Evolutionary conservation across 352 stramenopile species (phyloP).

Genomic region (Phytophthora crassamura): DNA sequence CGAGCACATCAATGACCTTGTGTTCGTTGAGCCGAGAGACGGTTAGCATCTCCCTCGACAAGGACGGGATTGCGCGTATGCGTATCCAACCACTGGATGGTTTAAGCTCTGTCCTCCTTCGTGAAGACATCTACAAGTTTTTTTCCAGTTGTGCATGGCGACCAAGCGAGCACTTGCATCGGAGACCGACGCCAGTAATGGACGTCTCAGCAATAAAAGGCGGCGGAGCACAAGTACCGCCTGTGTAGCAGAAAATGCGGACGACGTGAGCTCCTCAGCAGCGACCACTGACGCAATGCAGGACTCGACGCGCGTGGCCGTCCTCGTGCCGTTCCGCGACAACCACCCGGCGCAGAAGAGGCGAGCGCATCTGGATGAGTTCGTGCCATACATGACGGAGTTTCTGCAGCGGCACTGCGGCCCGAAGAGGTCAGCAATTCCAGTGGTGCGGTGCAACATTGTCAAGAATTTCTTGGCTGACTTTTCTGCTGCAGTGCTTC

Average conservation of each 20-base stretch:
- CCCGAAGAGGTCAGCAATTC: conserved; percentile 14
- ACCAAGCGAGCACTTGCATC: conserved; percentile 18
- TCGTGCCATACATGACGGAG: conserved; percentile 92
- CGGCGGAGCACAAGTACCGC: conserved; percentile 2
- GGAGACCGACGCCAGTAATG: conserved; percentile 2
- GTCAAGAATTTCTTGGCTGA: not conserved
- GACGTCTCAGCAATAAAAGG: conserved; percentile 21
- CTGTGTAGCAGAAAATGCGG: conserved; percentile 7
- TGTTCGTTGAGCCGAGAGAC: conserved; percentile 95
- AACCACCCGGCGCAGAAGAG: conserved; percentile 90
- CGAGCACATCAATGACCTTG: conserved; percentile 9
- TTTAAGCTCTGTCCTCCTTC: conserved; percentile 84
- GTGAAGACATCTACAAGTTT: conserved; percentile 76
- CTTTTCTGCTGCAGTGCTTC: conserved; percentile 29
- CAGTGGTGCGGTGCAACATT: not conserved
- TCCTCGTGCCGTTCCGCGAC: conserved; percentile 96
- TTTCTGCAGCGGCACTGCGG: conserved; percentile 68
- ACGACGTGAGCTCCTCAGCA: not conserved
- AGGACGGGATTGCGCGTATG: conserved; percentile 90
- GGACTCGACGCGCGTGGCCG: conserved; percentile 51
- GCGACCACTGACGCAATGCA: conserved; percentile 11
- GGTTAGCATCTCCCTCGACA: conserved; percentile 96
- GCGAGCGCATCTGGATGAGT: conserved; percentile 85
- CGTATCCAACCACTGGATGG: conserved; percentile 83
- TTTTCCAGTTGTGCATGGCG: conserved; percentile 45